Base-by-base conservation (phyloP, 2,329 filamentous ascomycete species). In the Neonectria ditissima region DNA sequence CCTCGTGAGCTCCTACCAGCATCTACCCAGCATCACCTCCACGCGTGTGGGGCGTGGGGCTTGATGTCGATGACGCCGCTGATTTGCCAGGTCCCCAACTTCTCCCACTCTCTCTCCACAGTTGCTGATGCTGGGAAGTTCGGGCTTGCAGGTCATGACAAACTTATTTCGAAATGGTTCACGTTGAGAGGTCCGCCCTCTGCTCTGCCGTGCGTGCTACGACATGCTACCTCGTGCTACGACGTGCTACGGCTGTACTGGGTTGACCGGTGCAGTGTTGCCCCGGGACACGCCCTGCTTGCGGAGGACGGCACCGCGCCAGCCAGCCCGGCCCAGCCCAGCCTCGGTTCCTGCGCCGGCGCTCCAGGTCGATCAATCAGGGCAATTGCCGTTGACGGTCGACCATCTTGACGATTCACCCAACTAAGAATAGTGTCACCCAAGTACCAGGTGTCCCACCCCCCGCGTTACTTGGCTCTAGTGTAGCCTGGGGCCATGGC, bases 41-140 rank as follows among this genome's bases (percentile, higher is more conserved):
- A 72, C 71, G 65, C 67, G 54, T 53, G 71, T 73, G 71, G 71
- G 69, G 71, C 71, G 69, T 73, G 71, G 71, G 71, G 71, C 71
- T 63, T 65, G 57, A 61, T 55, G 44, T 55, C 68, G 37, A 68
- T 62, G 62, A 52, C 51, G 62, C 41, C 60, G 37, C 66, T 73
- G 71, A 73, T 73, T 73, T 73, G 71, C 69, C 63, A 69, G 65
- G 44, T 59, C 65, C 57, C 51, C 62, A 55, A 45, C 45, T 69
- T 34, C 71, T 74, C 71, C 71, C 71, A 73, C 71, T 69, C 67
- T 72, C 71, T 60, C 67, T 73, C 71, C 71, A 71, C 71, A 70
- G 66, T 62, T 59, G 69, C 71, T 73, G 71, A 73, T 73, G 69
- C 60, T 61, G 59, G 48, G 51, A 61, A 69, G 58, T 63, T 64